Conservation (phyloP, 768 basidiomycete species). For the Lactarius evosmus region DNA sequence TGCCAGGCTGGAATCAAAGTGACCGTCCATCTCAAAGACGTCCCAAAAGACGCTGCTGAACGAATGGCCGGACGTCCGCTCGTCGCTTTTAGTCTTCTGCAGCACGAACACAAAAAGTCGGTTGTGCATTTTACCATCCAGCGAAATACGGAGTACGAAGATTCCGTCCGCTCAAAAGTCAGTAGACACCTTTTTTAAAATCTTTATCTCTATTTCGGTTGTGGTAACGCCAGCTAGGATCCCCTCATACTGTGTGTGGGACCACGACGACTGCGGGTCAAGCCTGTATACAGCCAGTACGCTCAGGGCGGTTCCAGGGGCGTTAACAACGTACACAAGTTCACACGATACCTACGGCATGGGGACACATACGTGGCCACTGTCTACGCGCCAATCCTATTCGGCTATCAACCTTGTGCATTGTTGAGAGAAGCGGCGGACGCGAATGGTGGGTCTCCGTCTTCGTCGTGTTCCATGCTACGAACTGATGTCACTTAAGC, state of each 20-base stretch:
- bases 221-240: slow-evolving; percentile 50
- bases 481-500: slow-evolving; percentile 40
- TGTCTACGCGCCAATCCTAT: slow-evolving; percentile 82
- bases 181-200: neutral
- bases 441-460: slow-evolving; percentile 50
- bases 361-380: slow-evolving; percentile 81
- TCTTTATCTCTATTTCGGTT: neutral
- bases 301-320: slow-evolving; percentile 87
- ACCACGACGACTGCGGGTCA: slow-evolving; percentile 77
- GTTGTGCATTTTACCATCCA: slow-evolving; percentile 91
- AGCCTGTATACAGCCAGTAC: slow-evolving; percentile 91
- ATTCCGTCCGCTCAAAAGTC: slow-evolving; percentile 89
- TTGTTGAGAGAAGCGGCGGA: slow-evolving; percentile 70
- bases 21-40: slow-evolving; percentile 69
- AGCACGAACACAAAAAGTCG: slow-evolving; percentile 95
- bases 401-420: slow-evolving; percentile 80
- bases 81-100: slow-evolving; percentile 75
- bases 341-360: slow-evolving; percentile 84
- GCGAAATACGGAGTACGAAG: slow-evolving; percentile 91
- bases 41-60: slow-evolving; percentile 55
- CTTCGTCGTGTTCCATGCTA: slow-evolving; percentile 8
- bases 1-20: slow-evolving; percentile 78
- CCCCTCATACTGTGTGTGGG: slow-evolving; percentile 86
- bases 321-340: slow-evolving; percentile 96
- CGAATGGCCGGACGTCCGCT: slow-evolving; percentile 45